Evolutionary conservation across 768 basidiomycete genomes (phyloP).

Genomic region (Mycena galericulata): DNA sequence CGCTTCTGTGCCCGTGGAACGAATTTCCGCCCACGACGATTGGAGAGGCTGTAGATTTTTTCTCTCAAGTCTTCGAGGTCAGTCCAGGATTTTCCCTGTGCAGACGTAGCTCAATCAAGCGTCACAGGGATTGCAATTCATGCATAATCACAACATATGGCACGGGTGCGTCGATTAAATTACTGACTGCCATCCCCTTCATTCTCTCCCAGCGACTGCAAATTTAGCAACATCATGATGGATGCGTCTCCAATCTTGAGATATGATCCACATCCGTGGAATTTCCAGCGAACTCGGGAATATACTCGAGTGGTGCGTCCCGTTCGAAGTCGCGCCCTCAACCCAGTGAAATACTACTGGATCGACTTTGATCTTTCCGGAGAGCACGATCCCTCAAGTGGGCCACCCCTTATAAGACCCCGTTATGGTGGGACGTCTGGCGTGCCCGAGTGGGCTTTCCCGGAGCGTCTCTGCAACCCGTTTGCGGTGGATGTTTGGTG

Average conservation of each 20-base stretch:
- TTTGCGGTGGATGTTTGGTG: constrained; percentile 19
- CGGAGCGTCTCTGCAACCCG: constrained; percentile 7
- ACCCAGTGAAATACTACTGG: constrained; percentile 21
- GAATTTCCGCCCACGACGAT: constrained; percentile 39
- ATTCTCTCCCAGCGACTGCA: background rate
- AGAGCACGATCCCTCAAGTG: background rate
- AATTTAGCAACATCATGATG: constrained; percentile 11
- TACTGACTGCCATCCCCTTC: background rate
- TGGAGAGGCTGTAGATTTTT: constrained; percentile 45
- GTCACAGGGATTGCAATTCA: constrained; percentile 45
- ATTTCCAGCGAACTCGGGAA: background rate
- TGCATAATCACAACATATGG: constrained; percentile 43
- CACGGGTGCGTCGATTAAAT: constrained; percentile 5
- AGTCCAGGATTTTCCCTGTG: background rate
- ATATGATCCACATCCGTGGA: background rate
- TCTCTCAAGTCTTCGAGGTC: constrained; percentile 46
- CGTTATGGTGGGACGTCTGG: background rate
- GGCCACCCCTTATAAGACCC: background rate
- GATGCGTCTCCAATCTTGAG: constrained; percentile 1
- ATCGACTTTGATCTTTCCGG: constrained; percentile 19
- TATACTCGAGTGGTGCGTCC: background rate
- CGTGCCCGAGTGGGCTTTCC: background rate
- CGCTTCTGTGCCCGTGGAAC: constrained; percentile 35
- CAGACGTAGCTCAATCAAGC: background rate
- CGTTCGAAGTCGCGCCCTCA: background rate